Evolutionary conservation across 2,329 filamentous ascomycete species (phyloP), one percentile per base, ranked within the genome.

Genomic region (Aureobasidium sp.): DNA sequence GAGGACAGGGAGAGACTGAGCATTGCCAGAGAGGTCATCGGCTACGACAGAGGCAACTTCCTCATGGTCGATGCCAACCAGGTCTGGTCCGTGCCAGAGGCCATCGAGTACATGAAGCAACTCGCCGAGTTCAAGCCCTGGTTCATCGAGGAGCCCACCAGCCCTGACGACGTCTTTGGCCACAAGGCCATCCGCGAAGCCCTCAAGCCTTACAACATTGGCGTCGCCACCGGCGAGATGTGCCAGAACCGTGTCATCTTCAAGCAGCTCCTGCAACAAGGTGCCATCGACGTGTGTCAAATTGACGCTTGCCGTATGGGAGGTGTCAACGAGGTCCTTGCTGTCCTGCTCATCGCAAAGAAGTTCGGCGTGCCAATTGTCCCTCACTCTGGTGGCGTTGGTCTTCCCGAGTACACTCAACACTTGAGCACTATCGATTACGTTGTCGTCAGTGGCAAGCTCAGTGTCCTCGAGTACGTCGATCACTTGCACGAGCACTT

Each of bases 401-500:
- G 91, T 6, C 80, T 97, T 66, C 91, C 91, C 41, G 92, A 97
- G 76, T 96, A 96, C 78, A 96, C 92, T 0, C 90, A 96, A 79
- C 91, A 96, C 76, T 77, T 96, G 65, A 90, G 86, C 76, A 96
- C 91, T 15, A 94, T 97, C 67, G 92, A 97, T 76, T 96, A 96
- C 69, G 89, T 96, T 3, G 88, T 87, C 48, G 90, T 96, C 1
- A 88, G 82, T 64, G 91, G 89, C 20, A 89, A 91, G 81, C 83
- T 86, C 47, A 90, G 86, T 27, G 84, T 96, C 51, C 79, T 96
- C 62, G 92, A 97, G 79, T 96, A 92, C 75, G 91, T 96, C 27
- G 91, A 96, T 73, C 90, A 96, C 76, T 77, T 96, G 70, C 92
- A 96, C 75, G 91, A 96, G 82, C 91, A 96, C 77, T 96, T 96